Percentiles rank a stretch among this genome's conserved stretches.
Conservation (phyloP, 495 filamentous ascomycete species). For the Talaromyces adpressus region DNA sequence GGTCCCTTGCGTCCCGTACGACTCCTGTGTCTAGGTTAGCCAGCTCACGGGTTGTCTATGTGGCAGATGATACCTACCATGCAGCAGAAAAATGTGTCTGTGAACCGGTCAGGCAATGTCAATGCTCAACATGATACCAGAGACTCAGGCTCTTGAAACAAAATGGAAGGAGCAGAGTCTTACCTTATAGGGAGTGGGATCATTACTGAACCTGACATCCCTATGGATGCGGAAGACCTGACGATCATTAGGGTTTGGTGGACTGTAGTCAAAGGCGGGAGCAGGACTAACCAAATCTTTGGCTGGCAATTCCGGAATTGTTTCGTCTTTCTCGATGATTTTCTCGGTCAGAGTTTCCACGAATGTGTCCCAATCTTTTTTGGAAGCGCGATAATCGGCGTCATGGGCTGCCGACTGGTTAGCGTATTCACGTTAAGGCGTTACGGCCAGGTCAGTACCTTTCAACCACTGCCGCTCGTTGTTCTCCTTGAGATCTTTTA, state of each 20-base stretch:
- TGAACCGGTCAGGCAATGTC: constrained; percentile 19
- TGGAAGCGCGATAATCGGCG: constrained; percentile 63
- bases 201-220: constrained; percentile 69
- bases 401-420: constrained; percentile 52
- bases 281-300: constrained; percentile 62
- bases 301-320: constrained; percentile 72
- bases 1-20: constrained; percentile 80
- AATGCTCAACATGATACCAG: background rate
- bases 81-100: constrained; percentile 75
- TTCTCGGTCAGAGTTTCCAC: constrained; percentile 61
- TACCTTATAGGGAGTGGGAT: constrained; percentile 84
- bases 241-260: background rate
- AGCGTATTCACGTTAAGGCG: background rate
- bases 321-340: constrained; percentile 63
- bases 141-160: constrained; percentile 7
- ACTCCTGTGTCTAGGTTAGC: constrained; percentile 39
- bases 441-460: constrained; percentile 31
- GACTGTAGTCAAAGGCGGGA: background rate
- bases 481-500: constrained; percentile 66
- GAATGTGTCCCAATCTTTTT: constrained; percentile 73
- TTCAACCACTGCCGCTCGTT: constrained; percentile 82
- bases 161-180: constrained; percentile 15
- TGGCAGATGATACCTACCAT: constrained; percentile 43
- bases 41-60: background rate
- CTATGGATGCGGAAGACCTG: constrained; percentile 79